Conservation (phyloP, 352 stramenopile genomes). For the Phytopythium sindhum region DNA sequence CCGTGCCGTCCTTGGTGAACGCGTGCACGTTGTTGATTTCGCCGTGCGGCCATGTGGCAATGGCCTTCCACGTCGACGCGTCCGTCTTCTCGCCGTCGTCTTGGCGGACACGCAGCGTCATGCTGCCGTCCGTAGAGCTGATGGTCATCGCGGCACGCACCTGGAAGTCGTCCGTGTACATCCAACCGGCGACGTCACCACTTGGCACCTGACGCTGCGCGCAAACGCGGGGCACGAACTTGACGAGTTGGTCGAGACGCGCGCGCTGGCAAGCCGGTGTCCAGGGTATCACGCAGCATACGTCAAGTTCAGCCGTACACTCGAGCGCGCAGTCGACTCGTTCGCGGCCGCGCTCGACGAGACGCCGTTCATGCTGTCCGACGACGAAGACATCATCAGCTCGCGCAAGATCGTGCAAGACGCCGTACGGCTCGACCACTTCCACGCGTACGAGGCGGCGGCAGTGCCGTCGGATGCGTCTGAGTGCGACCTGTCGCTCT, state of each 20-base stretch:
- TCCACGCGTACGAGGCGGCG: conserved; percentile 56
- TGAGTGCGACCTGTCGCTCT: conserved; percentile 37
- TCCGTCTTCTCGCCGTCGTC: conserved; percentile 8
- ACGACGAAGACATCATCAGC: conserved; percentile 29
- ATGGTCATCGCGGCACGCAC: conserved; percentile 14
- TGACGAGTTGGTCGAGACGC: conserved; percentile 11
- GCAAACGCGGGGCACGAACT: conserved; percentile 38
- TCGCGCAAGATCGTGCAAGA: conserved; percentile 39
- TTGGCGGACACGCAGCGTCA: conserved; percentile 22
- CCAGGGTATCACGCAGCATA: conserved; percentile 37
- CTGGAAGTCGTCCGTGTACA: conserved; percentile 27
- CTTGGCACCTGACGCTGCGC: conserved; percentile 40
- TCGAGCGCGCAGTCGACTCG: conserved; percentile 37
- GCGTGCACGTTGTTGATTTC: conserved; percentile 20
- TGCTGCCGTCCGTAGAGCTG: conserved; percentile 16
- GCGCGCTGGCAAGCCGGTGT: conserved; percentile 24
- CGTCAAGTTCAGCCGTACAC: conserved; percentile 33
- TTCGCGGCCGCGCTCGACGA: conserved; percentile 35
- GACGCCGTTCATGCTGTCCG: conserved; percentile 32
- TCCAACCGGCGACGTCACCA: conserved; percentile 27
- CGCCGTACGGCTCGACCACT: conserved; percentile 53
- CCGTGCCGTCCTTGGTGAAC: conserved; percentile 27
- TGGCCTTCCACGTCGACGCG: conserved; percentile 22
- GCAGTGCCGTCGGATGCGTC: background rate
- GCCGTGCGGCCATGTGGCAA: conserved; percentile 35